Base-by-base conservation (phyloP, 2,329 filamentous ascomycete genomes). In the Aspergillus hortae region DNA sequence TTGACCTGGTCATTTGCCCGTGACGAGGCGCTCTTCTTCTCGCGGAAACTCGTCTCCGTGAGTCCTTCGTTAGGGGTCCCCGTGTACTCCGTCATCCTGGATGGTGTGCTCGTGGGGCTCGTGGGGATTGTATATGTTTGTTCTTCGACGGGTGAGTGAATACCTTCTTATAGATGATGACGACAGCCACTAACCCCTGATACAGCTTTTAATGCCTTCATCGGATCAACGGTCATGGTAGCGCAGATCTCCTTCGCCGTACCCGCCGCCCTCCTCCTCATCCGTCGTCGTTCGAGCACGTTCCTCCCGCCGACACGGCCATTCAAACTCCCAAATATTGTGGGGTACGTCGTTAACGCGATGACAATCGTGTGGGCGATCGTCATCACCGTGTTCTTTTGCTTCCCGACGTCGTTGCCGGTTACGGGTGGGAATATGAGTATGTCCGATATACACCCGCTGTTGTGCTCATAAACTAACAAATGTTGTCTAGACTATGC, bases 1-100 rank as follows among this genome's bases (percentile, higher is more conserved):
- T 59, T 67, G 48, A 65, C 63, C 25, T 68, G 65, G 66, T 67
- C 65, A 5, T 67, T 68, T n/a, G 63, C 66, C 2, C 63, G 66
- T 25, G 66, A 68, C 48, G 54, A 65, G 17, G 66, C 62, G 35
- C 54, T 67, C n/a, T 64, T 66, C 44, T 62, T 61, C 45, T 68
- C 65, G 19, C 57, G 47, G 12, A 47, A 50, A 5, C 35, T 62
- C 2, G 40, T 53, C 0, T 23, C 32, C 25, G 48, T 62, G 3
- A 56, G 55, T 12, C 44, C 53, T 2, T 35, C 51, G 0, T 49
- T 60, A 4, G 54, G 55, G 4, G 51, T 60, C 0, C 60, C 59
- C 7, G 44, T 60, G n/a, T 51, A 56, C 32, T 47, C 60, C 1
- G 46, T 61, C 12, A 9, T 61, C 2, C 41, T 60, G 2, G 48